Evolutionary conservation across 306 rosid genomes (phyloP), one percentile per base, ranked within the genome.

Genomic region (Glycine soja): DNA sequence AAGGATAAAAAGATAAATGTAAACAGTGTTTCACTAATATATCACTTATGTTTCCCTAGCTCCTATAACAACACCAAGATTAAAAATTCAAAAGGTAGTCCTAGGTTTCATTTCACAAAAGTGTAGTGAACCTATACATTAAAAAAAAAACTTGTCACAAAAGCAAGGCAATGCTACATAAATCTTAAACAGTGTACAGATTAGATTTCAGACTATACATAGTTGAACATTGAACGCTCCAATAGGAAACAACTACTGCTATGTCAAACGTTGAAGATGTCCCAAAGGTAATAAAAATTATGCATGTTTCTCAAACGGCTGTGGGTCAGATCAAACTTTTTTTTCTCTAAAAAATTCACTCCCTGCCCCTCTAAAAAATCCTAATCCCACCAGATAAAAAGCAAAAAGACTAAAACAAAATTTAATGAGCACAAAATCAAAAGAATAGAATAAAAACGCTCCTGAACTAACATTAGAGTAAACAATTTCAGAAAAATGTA

Each of bases 21-120:
- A 88, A 96, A 96, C 84, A 96, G 79, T 42, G 94, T 87, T 88
- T 96, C 99, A 88, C 99, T 96, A 75, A 96, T 88, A 84, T 92
- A 92, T 80, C 97, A 93, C 78, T 81, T 96, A 54, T 92, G 97
- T 77, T 70, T 83, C 64, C 99, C 99, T 79, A 96, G 97, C 83
- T 96, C 99, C 99, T 96, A 76, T 72, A 70, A 58, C 54, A 84
- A 30, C 50, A 67, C 64, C 32, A 62, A 47, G n/a, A 77, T 46
- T 24, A 42, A 75, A 82, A 10, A 54, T 50, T 82, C 84, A 48
- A 64, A 74, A 77, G 32, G 50, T 1, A 95, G 89, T 82, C 86
- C 84, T 86, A 90, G 72, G 78, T 79, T 85, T 53, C 99, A 96
- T 82, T 90, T 93, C 53, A 85, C 84, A 57, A 93, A 93, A 69